phyloP scores from a whole-genome alignment of 345 rosid genomes.

The Erysimum cheiranthoides region DNA sequence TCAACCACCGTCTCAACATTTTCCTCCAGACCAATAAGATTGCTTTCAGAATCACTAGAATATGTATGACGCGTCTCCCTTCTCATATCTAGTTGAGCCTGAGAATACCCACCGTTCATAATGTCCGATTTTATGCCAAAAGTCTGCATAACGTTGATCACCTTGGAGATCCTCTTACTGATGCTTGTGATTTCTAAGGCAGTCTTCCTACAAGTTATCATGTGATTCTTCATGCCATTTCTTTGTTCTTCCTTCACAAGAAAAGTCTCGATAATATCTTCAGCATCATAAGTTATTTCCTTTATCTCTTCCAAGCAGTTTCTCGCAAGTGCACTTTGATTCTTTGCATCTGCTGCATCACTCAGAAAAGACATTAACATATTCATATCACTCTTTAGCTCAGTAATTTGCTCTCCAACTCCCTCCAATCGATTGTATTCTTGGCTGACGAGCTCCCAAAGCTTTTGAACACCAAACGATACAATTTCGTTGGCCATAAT shows the following conservation, averaged over 20 bases:
- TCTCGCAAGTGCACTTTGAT: conserved; percentile 30
- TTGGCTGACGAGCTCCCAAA: conserved; percentile 11
- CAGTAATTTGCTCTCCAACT: conserved; percentile 15
- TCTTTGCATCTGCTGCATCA: conserved; percentile 40
- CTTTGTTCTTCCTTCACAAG: conserved; percentile 7
- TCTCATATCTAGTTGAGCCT: conserved; percentile 8
- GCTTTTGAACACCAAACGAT: conserved; percentile 33
- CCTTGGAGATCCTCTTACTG: conserved; percentile 40
- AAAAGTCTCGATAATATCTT: conserved; percentile 42
- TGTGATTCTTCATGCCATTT: background rate
- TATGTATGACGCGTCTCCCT: conserved; percentile 34
- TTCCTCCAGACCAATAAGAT: conserved; percentile 50
- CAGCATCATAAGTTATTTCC: conserved; percentile 32
- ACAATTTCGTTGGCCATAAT: conserved; percentile 27
- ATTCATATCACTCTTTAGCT: conserved; percentile 30
- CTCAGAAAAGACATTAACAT: conserved; percentile 38
- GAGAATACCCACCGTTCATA: background rate
- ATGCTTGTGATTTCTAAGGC: background rate
- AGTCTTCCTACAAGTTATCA: background rate
- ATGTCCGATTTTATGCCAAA: conserved; percentile 27
- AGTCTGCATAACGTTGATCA: conserved; percentile 38
- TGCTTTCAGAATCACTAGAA: conserved; percentile 36
- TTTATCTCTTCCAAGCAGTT: conserved; percentile 41
- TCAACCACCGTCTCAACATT: conserved; percentile 29
- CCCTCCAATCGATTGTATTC: background rate